Conservation (phyloP, 1,284 basidiomycete genomes). For the Golubevia sp. region DNA sequence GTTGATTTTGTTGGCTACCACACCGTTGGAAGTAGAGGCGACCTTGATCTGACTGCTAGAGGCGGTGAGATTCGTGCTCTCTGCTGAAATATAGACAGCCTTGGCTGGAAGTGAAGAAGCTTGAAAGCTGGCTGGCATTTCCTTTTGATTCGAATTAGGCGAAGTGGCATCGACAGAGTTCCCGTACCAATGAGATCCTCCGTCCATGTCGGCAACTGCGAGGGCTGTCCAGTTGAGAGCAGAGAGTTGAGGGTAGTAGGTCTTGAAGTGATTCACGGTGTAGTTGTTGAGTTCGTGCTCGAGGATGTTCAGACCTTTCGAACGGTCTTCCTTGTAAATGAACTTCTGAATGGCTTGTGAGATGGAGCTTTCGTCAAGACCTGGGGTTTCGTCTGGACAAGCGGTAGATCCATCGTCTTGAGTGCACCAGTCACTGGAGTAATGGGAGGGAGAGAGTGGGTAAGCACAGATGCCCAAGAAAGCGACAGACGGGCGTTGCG, state of each 20-base stretch:
- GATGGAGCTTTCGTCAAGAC: constrained; percentile 19
- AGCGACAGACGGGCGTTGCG: not conserved
- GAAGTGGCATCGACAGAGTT: constrained; percentile 20
- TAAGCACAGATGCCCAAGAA: not conserved
- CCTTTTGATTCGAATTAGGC: too few relatives aligned
- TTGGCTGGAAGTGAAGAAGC: too few relatives aligned
- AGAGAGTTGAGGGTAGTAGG: constrained; percentile 27
- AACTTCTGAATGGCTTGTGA: not conserved
- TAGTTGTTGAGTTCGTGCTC: constrained; percentile 38
- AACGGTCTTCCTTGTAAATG: constrained; percentile 4
- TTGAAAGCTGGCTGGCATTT: too few relatives aligned
- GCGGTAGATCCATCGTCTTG: constrained; percentile 10
- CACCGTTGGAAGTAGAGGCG: too few relatives aligned
- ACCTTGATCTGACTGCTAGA: too few relatives aligned
- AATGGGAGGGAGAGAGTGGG: constrained; percentile 1
- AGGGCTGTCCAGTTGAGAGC: constrained; percentile 26
- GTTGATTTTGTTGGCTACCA: too few relatives aligned
- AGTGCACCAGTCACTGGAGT: constrained; percentile 19
- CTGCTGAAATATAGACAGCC: too few relatives aligned
- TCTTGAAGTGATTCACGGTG: constrained; percentile 31
- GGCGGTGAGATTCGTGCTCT: too few relatives aligned
- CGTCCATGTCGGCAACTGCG: constrained; percentile 27
- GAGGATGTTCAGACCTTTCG: constrained; percentile 32
- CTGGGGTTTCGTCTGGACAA: constrained; percentile 28
- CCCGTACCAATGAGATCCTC: constrained; percentile 27